A percentile compares a stretch with the other conserved stretches of the same genome.
Evolutionary conservation across 495 filamentous ascomycete genomes (phyloP).

Genomic region (Podospora tetraspora): DNA sequence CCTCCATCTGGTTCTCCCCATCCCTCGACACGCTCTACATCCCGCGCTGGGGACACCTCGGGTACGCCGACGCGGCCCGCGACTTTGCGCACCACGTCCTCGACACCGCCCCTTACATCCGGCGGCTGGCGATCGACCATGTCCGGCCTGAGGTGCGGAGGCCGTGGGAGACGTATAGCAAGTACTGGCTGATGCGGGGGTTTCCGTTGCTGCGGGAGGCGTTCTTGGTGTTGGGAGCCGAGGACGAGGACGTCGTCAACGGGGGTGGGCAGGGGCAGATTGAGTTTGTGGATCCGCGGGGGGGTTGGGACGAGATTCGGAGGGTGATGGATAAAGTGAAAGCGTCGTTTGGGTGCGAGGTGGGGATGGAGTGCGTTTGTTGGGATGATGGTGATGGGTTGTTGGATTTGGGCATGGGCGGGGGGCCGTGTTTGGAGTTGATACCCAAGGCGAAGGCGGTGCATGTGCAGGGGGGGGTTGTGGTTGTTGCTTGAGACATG

Average conservation of each 20-base stretch:
- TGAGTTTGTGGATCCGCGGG: slow-evolving; percentile 35
- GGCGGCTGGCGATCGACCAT: slow-evolving; percentile 44
- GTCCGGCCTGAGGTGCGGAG: slow-evolving; percentile 41
- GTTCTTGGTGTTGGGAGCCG: slow-evolving; percentile 14
- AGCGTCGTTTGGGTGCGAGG: slow-evolving; percentile 38
- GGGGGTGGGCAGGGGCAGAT: slow-evolving; percentile 19
- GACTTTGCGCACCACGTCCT: slow-evolving; percentile 34
- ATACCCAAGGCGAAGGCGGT: slow-evolving; percentile 17
- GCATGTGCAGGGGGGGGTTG: neutral
- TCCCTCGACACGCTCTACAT: slow-evolving; percentile 45
- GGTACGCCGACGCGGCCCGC: slow-evolving; percentile 42
- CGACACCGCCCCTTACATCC: slow-evolving; percentile 24
- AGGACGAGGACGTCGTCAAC: slow-evolving; percentile 1
- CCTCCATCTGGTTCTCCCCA: slow-evolving; percentile 41
- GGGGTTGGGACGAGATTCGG: slow-evolving; percentile 26
- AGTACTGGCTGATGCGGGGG: slow-evolving; percentile 41
- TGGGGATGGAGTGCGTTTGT: slow-evolving; percentile 17
- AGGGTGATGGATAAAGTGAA: slow-evolving; percentile 37
- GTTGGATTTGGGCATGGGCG: neutral
- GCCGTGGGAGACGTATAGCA: slow-evolving; percentile 51
- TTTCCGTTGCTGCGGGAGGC: slow-evolving; percentile 40
- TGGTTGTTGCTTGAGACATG: neutral
- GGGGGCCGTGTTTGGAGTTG: slow-evolving; percentile 15
- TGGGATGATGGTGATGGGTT: neutral
- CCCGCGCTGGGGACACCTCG: slow-evolving; percentile 40